A percentile compares a stretch with the other conserved stretches of the same genome.
These are phyloP conservation scores for Gillenia trifoliata DNA, from an alignment of 306 rosid species.

Conservation along the genomic window DNA sequence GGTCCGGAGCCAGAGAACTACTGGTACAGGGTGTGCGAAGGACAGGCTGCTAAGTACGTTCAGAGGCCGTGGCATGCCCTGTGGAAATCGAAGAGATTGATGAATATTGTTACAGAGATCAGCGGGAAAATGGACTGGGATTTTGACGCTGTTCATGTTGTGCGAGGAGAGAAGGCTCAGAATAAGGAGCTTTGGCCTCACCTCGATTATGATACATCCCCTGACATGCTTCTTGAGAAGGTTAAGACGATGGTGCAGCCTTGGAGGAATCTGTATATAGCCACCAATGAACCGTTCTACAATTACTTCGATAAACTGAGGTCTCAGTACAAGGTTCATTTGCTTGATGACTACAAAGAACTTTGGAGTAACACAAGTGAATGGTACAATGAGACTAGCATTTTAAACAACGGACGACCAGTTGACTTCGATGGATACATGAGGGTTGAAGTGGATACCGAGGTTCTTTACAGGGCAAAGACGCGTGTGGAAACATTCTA, in stretches of 20 bases:
- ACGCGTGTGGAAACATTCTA: conserved; percentile 84
- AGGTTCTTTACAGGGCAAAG: conserved; percentile 85
- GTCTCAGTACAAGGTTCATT: conserved; percentile 78
- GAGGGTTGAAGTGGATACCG: conserved; percentile 98
- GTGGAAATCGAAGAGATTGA: conserved; percentile 97
- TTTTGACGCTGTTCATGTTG: conserved; percentile 88
- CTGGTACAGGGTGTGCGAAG: conserved; percentile 97
- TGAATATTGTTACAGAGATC: conserved; percentile 88
- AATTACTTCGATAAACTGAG: conserved; percentile 92
- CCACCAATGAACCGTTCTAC: conserved; percentile 88
- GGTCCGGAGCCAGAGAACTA: conserved; percentile 92
- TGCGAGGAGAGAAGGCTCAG: conserved; percentile 87
- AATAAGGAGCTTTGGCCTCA: conserved; percentile 92
- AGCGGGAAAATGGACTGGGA: conserved; percentile 97
- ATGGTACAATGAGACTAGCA: conserved; percentile 79
- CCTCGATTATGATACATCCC: conserved; percentile 81
- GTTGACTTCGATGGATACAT: conserved; percentile 98
- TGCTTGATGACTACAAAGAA: conserved; percentile 90
- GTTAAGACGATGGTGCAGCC: conserved; percentile 77
- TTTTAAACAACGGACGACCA: conserved; percentile 64
- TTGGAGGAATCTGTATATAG: conserved; percentile 80
- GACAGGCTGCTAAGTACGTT: conserved; percentile 74
- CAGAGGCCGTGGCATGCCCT: conserved; percentile 95
- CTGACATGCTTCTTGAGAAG: conserved; percentile 61
- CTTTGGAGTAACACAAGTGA: conserved; percentile 86